A percentile compares a stretch with the other conserved stretches of the same genome.
phyloP scores from a whole-genome alignment of 345 rosid species.

The Conringia planisiliqua region DNA sequence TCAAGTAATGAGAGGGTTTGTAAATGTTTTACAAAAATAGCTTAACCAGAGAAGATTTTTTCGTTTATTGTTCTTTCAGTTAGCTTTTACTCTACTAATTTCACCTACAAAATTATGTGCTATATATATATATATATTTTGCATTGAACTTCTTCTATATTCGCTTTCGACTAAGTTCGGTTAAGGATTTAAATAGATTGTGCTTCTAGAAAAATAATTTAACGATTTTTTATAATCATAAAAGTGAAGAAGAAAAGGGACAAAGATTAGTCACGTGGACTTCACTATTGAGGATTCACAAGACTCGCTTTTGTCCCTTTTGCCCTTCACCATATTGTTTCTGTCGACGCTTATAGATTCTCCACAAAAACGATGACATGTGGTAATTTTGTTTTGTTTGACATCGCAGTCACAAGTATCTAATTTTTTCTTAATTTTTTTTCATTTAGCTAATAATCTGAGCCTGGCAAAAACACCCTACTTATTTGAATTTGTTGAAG shows the following conservation, averaged over 20 bases:
- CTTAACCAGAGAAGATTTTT: neutral
- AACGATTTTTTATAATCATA: neutral
- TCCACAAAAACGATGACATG: conserved; percentile 12
- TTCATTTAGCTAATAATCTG: neutral
- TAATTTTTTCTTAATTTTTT: neutral
- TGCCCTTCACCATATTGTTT: neutral
- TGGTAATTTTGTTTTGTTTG: neutral
- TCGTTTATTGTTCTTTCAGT: neutral
- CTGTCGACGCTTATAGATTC: conserved; percentile 20
- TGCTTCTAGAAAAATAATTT: neutral
- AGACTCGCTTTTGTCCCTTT: neutral
- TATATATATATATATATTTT: neutral
- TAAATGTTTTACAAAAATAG: neutral
- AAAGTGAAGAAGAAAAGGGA: neutral
- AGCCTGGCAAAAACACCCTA: neutral
- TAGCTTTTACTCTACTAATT: neutral
- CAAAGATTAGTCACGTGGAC: conserved; percentile 28
- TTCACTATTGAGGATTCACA: conserved; percentile 7
- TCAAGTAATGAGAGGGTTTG: neutral
- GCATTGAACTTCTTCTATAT: neutral
- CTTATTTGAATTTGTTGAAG: neutral
- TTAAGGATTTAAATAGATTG: neutral
- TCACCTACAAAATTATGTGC: neutral
- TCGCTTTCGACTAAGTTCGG: neutral
- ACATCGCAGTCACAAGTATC: neutral